Base-by-base conservation (phyloP, 2,329 filamentous ascomycete genomes). In the Sporothrix mexicana region DNA sequence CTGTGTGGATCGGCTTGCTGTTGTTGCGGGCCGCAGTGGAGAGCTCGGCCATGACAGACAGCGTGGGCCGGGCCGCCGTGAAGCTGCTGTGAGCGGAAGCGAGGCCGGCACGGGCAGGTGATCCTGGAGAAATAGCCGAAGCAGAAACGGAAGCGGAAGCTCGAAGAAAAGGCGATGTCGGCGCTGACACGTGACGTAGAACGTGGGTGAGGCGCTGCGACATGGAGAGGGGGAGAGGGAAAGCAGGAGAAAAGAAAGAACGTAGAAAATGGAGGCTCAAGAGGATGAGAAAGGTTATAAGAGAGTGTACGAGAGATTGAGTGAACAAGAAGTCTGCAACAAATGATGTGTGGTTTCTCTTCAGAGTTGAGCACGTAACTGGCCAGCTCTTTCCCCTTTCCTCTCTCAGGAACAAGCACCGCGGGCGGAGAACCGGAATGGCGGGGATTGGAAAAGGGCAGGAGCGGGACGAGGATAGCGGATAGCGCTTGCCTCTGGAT, bases 1-100 rank as follows among this genome's bases (percentile, higher is more conserved):
- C 96, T 64, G 95, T 98, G 79, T 94, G 91, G 77, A 98, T 97
- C 74, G 88, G 90, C 79, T 77, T 77, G 76, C 70, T 59, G 9
- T 67, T 69, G 30, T 76, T 75, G 62, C 57, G 71, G 23, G 68
- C 61, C 15, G 75, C 70, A 5, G 66, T 51, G 5, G 74, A 73
- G 41, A 74, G 47, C 30, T 68, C 66, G 20, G 72, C 72, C 74
- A 74, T 76, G 75, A 66, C 69, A 20, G 70, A 51, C 10, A 49
- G 36, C 8, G 51, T 25, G n/a, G 62, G 17, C 20, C 47, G 15
- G 12, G 51, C 67, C n/a, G 70, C 62, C 45, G 72, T 30, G 10
- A 70, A 61, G 55, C 68, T 70, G 69, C 20, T 23, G 55, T 9
- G 41, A 17, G 53, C 13, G 7, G 36, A 59, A 7, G 68, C 51